phyloP scores from a whole-genome alignment of 1,284 basidiomycete species.

The Ceratobasidium sp. region DNA sequence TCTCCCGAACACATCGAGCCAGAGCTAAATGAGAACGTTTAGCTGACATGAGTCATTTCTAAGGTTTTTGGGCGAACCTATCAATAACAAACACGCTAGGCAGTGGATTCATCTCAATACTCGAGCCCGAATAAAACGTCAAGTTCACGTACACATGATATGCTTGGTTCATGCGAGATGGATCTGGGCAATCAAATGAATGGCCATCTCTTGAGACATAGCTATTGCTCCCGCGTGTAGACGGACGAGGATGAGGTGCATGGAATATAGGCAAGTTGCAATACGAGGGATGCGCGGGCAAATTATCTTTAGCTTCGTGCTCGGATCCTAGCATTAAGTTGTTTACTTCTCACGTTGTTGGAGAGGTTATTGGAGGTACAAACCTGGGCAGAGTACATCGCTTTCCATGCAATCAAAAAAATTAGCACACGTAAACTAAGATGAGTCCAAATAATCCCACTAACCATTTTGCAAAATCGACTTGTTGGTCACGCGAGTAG shows the following conservation, averaged over 20 bases:
- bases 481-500: constrained; percentile 68
- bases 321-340: constrained; percentile 63
- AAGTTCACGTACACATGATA: constrained; percentile 64
- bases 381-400: constrained; percentile 66
- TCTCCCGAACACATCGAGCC: constrained; percentile 66
- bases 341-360: neutral
- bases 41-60: neutral
- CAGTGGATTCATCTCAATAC: neutral
- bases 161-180: constrained; percentile 67
- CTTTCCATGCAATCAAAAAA: constrained; percentile 55
- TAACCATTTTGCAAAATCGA: constrained; percentile 70
- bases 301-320: constrained; percentile 62
- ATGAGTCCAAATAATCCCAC: too few species aligned
- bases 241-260: constrained; percentile 57
- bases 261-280: constrained; percentile 72
- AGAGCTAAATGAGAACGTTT: constrained; percentile 60
- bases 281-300: constrained; percentile 66
- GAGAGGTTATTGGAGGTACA: neutral
- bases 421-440: too few species aligned
- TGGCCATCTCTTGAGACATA: constrained; percentile 72
- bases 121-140: neutral
- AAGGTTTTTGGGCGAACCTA: constrained; percentile 54
- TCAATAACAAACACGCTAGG: constrained; percentile 70
- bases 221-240: constrained; percentile 59
- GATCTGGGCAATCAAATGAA: constrained; percentile 69